phyloP scores from a whole-genome alignment of 192 early-diverging fungal genomes.

The Pilobolus umbonatus region DNA sequence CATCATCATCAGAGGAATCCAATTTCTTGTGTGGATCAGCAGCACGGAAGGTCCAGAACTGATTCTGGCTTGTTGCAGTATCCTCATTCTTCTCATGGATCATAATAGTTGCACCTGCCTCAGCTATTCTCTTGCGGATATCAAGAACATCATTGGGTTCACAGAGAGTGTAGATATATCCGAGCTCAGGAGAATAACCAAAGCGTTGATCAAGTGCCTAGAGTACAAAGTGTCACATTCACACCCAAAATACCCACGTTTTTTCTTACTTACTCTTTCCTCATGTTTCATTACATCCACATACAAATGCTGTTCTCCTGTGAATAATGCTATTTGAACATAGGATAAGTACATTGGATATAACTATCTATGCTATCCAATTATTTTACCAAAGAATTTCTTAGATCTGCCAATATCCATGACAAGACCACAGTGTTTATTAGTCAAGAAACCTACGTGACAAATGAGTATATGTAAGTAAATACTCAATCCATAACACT shows the following conservation, averaged over 20 bases:
- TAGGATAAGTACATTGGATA: background rate
- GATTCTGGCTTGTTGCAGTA: background rate
- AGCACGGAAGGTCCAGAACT: constrained; percentile 4
- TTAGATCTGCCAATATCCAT: constrained; percentile 17
- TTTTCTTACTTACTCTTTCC: constrained; percentile 15
- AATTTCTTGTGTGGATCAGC: constrained; percentile 8
- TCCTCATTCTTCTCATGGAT: constrained; percentile 1
- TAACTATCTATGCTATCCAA: background rate
- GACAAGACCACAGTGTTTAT: constrained; percentile 15
- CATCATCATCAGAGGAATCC: constrained; percentile 14
- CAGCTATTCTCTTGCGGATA: constrained; percentile 14
- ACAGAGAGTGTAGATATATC: constrained; percentile 14
- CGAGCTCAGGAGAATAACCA: constrained; percentile 1
- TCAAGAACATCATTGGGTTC: constrained; percentile 5
- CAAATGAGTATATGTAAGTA: background rate
- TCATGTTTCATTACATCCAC: constrained; percentile 26
- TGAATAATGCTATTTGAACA: constrained; percentile 17
- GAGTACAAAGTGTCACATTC: background rate
- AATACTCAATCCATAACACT: background rate
- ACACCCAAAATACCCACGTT: too few relatives aligned
- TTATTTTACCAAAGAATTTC: constrained; percentile 14
- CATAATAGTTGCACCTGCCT: constrained; percentile 6
- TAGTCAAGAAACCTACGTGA: constrained; percentile 17
- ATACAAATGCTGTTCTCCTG: constrained; percentile 18
- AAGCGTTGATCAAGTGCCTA: constrained; percentile 21